A percentile compares a stretch with the other conserved stretches of the same genome.
Evolutionary conservation across 2,329 filamentous ascomycete genomes (phyloP).

Genomic region (Aspergillaceae sp.): DNA sequence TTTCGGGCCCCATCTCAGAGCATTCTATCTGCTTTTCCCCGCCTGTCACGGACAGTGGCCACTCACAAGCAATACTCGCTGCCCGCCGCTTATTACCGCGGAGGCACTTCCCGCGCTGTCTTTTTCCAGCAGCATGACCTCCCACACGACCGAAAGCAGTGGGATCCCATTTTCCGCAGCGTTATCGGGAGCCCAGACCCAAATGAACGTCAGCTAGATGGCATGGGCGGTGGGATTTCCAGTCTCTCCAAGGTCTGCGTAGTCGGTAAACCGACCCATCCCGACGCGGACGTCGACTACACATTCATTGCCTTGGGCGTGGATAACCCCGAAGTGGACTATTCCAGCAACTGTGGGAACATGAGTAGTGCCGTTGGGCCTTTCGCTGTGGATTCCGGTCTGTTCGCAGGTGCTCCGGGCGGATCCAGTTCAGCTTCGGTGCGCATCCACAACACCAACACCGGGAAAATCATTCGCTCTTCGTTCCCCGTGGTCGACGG

Average conservation of each 20-base stretch:
- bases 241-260: conserved; percentile 65
- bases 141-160: conserved; percentile 38
- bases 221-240: conserved; percentile 61
- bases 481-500: conserved; percentile 46
- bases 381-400: conserved; percentile 50
- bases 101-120: conserved; percentile 61
- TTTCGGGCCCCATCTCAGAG: neutral
- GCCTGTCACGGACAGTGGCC: neutral
- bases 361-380: conserved; percentile 62
- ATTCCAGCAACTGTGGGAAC: conserved; percentile 67
- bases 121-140: conserved; percentile 50
- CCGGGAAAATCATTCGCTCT: conserved; percentile 53
- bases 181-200: conserved; percentile 59
- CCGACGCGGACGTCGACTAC: conserved; percentile 55
- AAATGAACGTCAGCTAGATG: conserved; percentile 61
- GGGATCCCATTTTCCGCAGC: conserved; percentile 49
- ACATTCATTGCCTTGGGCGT: conserved; percentile 65
- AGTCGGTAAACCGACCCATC: conserved; percentile 44
- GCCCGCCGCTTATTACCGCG: conserved; percentile 54
- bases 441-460: conserved; percentile 63
- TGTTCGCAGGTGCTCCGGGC: conserved; percentile 26
- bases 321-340: conserved; percentile 52
- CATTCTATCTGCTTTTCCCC: neutral
- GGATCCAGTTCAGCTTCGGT: conserved; percentile 37
- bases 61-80: conserved; percentile 26